phyloP scores from a whole-genome alignment of 257 asterid genomes.

The Mitragyna speciosa region DNA sequence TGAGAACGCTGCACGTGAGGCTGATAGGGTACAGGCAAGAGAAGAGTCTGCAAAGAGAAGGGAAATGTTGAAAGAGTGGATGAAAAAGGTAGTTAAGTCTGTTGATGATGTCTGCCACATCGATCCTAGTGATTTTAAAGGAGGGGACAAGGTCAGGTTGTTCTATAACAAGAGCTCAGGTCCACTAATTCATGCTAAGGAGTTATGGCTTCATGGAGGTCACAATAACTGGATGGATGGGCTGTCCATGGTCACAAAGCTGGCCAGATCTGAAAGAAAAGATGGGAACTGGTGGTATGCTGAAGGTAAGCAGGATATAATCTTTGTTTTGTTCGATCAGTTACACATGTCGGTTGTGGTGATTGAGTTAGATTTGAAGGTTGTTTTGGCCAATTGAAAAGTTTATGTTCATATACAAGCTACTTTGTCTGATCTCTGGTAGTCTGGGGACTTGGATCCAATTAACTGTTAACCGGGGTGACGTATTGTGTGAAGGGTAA shows the following conservation, averaged over 20 bases:
- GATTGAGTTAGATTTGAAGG: conserved; percentile 13
- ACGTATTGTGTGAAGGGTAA: not conserved
- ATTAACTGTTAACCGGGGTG: not conserved
- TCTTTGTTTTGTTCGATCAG: conserved; percentile 21
- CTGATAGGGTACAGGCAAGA: conserved; percentile 77
- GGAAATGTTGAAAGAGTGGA: conserved; percentile 43
- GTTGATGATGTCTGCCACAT: conserved; percentile 65
- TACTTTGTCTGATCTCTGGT: not conserved
- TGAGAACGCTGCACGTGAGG: conserved; percentile 65
- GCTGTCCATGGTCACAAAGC: conserved; percentile 65
- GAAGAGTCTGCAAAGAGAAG: conserved; percentile 61
- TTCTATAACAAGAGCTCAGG: conserved; percentile 77
- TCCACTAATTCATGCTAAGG: conserved; percentile 59
- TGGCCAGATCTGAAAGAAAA: conserved; percentile 44
- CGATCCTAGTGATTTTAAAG: conserved; percentile 60
- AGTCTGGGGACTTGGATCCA: not conserved
- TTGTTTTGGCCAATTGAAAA: conserved; percentile 6
- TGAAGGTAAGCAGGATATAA: conserved; percentile 53
- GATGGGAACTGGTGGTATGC: conserved; percentile 90
- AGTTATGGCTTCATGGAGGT: conserved; percentile 94
- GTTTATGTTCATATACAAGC: not conserved
- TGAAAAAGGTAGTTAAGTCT: conserved; percentile 46
- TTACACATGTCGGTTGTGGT: not conserved
- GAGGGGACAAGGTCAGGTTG: conserved; percentile 58
- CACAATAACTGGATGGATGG: conserved; percentile 81